Conservation (phyloP, 2,329 filamentous ascomycete species). For the Xylaria sp. region DNA sequence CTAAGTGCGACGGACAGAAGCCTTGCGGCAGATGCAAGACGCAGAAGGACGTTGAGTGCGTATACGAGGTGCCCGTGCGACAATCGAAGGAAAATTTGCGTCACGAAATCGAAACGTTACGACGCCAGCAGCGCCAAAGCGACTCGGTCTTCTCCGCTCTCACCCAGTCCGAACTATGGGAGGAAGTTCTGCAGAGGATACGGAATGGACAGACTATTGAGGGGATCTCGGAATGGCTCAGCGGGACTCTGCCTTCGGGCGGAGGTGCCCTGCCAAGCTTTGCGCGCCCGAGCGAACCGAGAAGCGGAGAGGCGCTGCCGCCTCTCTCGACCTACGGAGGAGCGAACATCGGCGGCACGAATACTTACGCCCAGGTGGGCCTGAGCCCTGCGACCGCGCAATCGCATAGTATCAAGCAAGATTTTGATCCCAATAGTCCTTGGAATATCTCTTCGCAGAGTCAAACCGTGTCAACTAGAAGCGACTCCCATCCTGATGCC, state of each 20-base stretch:
- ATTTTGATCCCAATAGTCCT: slow-evolving; percentile 49
- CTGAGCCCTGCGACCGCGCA: slow-evolving; percentile 39
- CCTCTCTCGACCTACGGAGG: slow-evolving; percentile 31
- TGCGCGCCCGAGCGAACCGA: slow-evolving; percentile 30
- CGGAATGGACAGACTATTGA: slow-evolving; percentile 58
- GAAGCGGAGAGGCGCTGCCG: slow-evolving; percentile 32
- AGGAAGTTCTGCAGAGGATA: slow-evolving; percentile 57
- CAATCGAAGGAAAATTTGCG: slow-evolving; percentile 66
- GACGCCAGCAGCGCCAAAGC: slow-evolving; percentile 55
- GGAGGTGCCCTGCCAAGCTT: slow-evolving; percentile 37
- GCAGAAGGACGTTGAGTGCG: slow-evolving; percentile 58
- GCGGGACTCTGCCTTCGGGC: slow-evolving; percentile 36
- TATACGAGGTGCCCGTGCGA: slow-evolving; percentile 65
- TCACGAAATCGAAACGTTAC: slow-evolving; percentile 60
- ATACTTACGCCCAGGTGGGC: slow-evolving; percentile 35
- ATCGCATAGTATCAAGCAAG: slow-evolving; percentile 39
- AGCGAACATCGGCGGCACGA: slow-evolving; percentile 19
- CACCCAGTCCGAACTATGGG: slow-evolving; percentile 52
- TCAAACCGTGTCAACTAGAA: slow-evolving; percentile 49
- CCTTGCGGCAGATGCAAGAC: slow-evolving; percentile 59
- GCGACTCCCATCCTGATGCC: slow-evolving; percentile 50
- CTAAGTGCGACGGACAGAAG: slow-evolving; percentile 64
- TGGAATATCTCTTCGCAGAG: slow-evolving; percentile 54
- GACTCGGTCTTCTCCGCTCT: slow-evolving; percentile 61
- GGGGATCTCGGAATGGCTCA: slow-evolving; percentile 59